phyloP scores from a whole-genome alignment of 2,329 filamentous ascomycete species.

The Aspergillus brasiliensis region DNA sequence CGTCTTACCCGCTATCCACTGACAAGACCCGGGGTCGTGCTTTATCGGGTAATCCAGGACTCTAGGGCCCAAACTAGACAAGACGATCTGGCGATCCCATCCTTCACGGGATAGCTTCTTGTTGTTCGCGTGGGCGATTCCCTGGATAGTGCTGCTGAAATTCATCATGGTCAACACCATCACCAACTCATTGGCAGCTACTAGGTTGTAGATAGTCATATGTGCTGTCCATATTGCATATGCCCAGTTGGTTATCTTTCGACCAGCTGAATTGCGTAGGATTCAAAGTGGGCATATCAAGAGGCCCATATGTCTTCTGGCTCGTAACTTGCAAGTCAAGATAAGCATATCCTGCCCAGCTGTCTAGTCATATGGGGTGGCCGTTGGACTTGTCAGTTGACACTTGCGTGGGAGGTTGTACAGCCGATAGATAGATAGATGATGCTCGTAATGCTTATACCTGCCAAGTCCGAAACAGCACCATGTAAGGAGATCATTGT shows the following conservation, averaged over 20 bases:
- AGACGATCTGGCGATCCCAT: slow-evolving; percentile 25
- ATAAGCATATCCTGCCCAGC: slow-evolving; percentile 5
- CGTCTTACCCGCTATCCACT: slow-evolving; percentile 5
- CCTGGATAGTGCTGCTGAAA: not conserved
- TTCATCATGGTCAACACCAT: not conserved
- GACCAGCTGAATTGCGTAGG: not conserved
- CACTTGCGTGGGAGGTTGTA: not conserved
- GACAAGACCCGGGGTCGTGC: slow-evolving; percentile 3
- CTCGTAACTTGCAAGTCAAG: slow-evolving; percentile 2
- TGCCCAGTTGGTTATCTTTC: not conserved
- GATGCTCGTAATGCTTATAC: not conserved
- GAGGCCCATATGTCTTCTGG: not conserved
- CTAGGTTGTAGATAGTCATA: not conserved
- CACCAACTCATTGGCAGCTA: not conserved
- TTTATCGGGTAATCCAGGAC: slow-evolving; percentile 6
- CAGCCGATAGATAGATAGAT: slow-evolving; percentile 3
- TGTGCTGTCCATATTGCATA: not conserved
- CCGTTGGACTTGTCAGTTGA: slow-evolving; percentile 4
- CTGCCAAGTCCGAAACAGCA: not conserved
- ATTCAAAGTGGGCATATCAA: not conserved
- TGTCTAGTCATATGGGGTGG: not conserved
- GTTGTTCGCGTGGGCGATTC: slow-evolving; percentile 12
- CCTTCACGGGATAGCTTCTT: slow-evolving; percentile 10
- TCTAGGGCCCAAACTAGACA: slow-evolving; percentile 3
- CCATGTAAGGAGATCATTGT: not conserved